Base-by-base conservation (phyloP, 495 filamentous ascomycete species). In the Cudoniella acicularis region DNA sequence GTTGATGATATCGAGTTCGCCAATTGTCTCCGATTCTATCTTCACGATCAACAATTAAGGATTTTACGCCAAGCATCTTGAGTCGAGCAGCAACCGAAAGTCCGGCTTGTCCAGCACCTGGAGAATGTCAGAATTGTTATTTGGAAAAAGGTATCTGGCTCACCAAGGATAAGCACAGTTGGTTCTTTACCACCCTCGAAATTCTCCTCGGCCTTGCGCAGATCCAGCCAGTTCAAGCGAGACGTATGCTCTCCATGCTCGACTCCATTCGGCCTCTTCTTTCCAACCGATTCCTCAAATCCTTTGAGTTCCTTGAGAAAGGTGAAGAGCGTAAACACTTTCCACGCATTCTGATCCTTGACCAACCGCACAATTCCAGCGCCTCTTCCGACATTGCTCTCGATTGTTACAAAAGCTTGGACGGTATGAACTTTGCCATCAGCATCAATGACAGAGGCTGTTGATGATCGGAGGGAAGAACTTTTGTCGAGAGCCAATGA, bases 21-120 rank as follows among this genome's bases (percentile, higher is more conserved):
- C 87, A 90, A 65, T 82, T 89, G 60, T 88, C 86, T 10, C 87
- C 87, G 27, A 89, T 73, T 26, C 80, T 69, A 18, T 80, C 74
- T 56, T 85, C 83, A 18, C 72, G 70, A 64, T 89, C 87, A 53
- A 89, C 75, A 26, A 89, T 67, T 26, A 89, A 64, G 0, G 78
- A 68, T 22, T 79, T 69, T 6, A 89, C 65, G 26, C 77, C 72
- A 16, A 89, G 77, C 71, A 81, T 77, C 59, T 88, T 83, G 1
- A 89, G 77, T 36, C 86, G 76, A 10, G 86, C 87, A 11, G 81
- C 83, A n/a, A 75, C 69, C 0, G 74, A 79, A 3, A 90, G 78
- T 25, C 78, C 77, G 22, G 66, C 70, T 64, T 79, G 78, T 2
- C 78, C 77, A 48, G 76, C 76, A 2, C 81, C 78, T 82, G n/a